A percentile compares a stretch with the other conserved stretches of the same genome.
Conservation (phyloP, 805 yeast species). For the Candida sphagnicola region DNA sequence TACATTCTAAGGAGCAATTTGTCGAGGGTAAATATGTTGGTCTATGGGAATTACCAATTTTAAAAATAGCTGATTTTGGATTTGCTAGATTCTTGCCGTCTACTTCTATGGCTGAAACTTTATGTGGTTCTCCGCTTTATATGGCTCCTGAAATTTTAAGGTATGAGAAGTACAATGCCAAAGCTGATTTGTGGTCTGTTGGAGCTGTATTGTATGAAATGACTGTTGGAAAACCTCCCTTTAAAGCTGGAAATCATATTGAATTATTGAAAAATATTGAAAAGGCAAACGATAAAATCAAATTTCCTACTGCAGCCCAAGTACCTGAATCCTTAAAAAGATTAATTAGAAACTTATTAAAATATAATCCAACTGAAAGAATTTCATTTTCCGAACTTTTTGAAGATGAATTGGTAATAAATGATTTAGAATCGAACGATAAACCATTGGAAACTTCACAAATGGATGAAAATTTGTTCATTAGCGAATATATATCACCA, state of each 20-base stretch:
- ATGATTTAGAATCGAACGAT: conserved; percentile 49
- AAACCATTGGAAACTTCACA: conserved; percentile 62
- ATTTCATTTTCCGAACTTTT: conserved; percentile 89
- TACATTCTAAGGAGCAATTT: conserved; percentile 59
- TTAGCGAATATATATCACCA: conserved; percentile 69
- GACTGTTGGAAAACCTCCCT: conserved; percentile 96
- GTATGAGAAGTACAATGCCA: conserved; percentile 93
- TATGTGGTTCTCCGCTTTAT: conserved; percentile 95
- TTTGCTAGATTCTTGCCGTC: conserved; percentile 93
- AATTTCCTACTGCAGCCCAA: conserved; percentile 67
- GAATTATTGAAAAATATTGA: conserved; percentile 86
- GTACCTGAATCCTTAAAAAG: conserved; percentile 62
- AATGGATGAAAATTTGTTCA: conserved; percentile 75
- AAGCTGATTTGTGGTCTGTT: conserved; percentile 97
- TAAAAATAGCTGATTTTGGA: conserved; percentile 96
- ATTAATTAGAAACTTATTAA: conserved; percentile 71
- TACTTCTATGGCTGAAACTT: conserved; percentile 91
- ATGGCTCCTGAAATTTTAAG: conserved; percentile 98
- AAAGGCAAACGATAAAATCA: conserved; percentile 69
- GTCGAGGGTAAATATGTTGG: conserved; percentile 63
- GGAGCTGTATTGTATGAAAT: conserved; percentile 96
- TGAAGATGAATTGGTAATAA: conserved; percentile 59
- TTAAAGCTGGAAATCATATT: conserved; percentile 88
- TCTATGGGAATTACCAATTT: conserved; percentile 80
- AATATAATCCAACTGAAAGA: conserved; percentile 82